Conservation (phyloP, 2,329 filamentous ascomycete genomes). For the Stagonosporopsis tanaceti region DNA sequence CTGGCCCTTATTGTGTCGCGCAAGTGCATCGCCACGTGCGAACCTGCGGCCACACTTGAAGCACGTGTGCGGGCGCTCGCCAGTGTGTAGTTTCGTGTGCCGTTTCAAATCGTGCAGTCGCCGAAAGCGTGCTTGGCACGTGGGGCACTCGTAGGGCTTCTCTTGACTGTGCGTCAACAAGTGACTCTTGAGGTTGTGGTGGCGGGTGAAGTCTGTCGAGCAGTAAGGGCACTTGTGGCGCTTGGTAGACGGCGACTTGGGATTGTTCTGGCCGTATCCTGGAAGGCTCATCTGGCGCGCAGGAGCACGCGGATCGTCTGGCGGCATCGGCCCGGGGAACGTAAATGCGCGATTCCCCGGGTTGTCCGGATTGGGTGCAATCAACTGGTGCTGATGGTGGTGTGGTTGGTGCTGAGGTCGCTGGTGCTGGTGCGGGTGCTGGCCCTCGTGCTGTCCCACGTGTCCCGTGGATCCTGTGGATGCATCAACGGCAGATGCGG, state of each 20-base stretch:
- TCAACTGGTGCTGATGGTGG: constrained; percentile 47
- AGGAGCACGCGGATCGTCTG: constrained; percentile 59
- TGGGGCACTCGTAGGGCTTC: constrained; percentile 93
- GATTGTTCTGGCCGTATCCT: constrained; percentile 63
- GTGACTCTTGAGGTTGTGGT: constrained; percentile 97
- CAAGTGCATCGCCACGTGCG: constrained; percentile 91
- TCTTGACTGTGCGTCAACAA: constrained; percentile 97
- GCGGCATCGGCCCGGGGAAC: constrained; percentile 67
- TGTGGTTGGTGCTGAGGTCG: constrained; percentile 31
- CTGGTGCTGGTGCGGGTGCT: constrained; percentile 51
- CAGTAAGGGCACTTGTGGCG: constrained; percentile 98
- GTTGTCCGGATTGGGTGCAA: constrained; percentile 47
- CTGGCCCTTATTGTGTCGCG: constrained; percentile 92
- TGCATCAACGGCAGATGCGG: constrained; percentile 60
- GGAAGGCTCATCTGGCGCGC: constrained; percentile 67
- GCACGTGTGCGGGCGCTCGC: constrained; percentile 93
- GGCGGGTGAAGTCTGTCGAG: constrained; percentile 93
- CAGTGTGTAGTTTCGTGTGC: constrained; percentile 95
- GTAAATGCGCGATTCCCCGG: constrained; percentile 65
- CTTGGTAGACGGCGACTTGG: constrained; percentile 78
- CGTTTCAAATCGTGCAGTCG: constrained; percentile 94
- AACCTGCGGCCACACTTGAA: constrained; percentile 95
- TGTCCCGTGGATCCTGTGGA: constrained; percentile 57
- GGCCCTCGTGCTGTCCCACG: constrained; percentile 43
- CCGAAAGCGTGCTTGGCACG: constrained; percentile 92